These are phyloP conservation scores for Dendrobium huoshanense DNA, from an alignment of 106 monocot species.

Conservation along the genomic window DNA sequence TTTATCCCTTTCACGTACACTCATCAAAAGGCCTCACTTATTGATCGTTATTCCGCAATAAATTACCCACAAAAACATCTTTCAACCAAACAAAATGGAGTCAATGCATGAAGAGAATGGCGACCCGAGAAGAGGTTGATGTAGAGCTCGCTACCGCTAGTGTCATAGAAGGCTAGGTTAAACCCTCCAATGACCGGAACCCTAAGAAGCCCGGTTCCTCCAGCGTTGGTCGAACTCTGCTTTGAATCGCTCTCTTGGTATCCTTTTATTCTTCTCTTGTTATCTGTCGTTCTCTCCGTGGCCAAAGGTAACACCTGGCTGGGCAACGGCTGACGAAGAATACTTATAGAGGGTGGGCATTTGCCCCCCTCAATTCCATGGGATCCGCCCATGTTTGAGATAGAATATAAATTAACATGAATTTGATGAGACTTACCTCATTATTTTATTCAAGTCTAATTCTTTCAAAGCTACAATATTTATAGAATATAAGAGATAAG, in stretches of 20 bases:
- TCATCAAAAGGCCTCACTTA: too few relatives aligned
- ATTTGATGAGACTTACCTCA: too few relatives aligned
- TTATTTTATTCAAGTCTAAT: too few relatives aligned
- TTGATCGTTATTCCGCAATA: background rate
- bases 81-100: background rate
- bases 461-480: too few relatives aligned
- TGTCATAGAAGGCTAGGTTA: conserved; percentile 22
- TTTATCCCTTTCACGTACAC: background rate
- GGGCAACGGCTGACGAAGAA: too few relatives aligned
- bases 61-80: background rate
- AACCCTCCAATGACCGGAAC: conserved; percentile 12
- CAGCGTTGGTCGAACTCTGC: background rate
- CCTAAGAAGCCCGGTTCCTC: conserved; percentile 9
- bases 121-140: conserved; percentile 29
- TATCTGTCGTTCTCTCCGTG: too few relatives aligned
- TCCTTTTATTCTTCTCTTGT: background rate
- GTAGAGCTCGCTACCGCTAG: conserved; percentile 35
- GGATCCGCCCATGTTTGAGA: too few relatives aligned
- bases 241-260: background rate
- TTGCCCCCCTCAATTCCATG: too few relatives aligned
- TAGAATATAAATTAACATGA: too few relatives aligned
- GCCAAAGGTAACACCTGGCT: too few relatives aligned
- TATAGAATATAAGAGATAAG: too few relatives aligned
- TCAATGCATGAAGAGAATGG: background rate
- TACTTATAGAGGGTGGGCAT: too few relatives aligned